Percentiles rank a stretch among this genome's conserved stretches.
Conservation (phyloP, 2,329 filamentous ascomycete genomes). For the Pseudopyricularia cyperi region DNA sequence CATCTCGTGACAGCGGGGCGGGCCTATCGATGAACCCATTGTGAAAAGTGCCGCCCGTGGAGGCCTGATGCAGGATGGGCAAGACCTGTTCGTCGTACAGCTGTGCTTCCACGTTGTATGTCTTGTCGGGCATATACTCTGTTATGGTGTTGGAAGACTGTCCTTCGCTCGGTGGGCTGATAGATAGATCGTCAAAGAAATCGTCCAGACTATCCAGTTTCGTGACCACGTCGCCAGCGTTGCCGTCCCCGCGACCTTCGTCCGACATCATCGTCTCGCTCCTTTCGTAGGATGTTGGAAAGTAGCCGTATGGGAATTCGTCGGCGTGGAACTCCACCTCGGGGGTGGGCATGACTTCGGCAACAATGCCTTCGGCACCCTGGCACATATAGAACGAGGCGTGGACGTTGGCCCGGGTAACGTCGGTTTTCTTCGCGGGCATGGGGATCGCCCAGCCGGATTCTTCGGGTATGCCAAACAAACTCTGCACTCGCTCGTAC, state of each 20-base stretch:
- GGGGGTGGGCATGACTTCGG: slow-evolving; percentile 56
- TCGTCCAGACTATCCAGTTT: slow-evolving; percentile 71
- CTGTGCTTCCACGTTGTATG: slow-evolving; percentile 61
- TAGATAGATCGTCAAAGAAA: slow-evolving; percentile 61
- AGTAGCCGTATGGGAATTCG: slow-evolving; percentile 73
- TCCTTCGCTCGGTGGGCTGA: slow-evolving; percentile 47
- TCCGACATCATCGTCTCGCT: slow-evolving; percentile 91
- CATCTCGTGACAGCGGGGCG: slow-evolving; percentile 42
- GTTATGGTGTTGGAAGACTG: slow-evolving; percentile 50
- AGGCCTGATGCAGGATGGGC: slow-evolving; percentile 79
- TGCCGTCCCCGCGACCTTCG: slow-evolving; percentile 56
- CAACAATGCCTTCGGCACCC: slow-evolving; percentile 42
- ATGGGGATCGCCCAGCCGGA: slow-evolving; percentile 94
- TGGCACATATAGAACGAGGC: slow-evolving; percentile 93
- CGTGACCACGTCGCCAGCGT: slow-evolving; percentile 71
- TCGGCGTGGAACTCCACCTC: slow-evolving; percentile 90
- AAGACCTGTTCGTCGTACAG: slow-evolving; percentile 89
- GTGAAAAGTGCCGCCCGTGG: slow-evolving; percentile 68
- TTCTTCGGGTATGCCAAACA: slow-evolving; percentile 93
- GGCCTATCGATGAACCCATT: slow-evolving; percentile 68
- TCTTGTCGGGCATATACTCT: slow-evolving; percentile 48
- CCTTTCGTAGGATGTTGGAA: slow-evolving; percentile 50
- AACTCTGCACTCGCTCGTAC: slow-evolving; percentile 83
- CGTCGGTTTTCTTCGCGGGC: slow-evolving; percentile 77
- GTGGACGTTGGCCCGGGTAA: slow-evolving; percentile 84